Evolutionary conservation across 2,329 filamentous ascomycete genomes (phyloP).

Genomic region (Colletotrichum somersetense): DNA sequence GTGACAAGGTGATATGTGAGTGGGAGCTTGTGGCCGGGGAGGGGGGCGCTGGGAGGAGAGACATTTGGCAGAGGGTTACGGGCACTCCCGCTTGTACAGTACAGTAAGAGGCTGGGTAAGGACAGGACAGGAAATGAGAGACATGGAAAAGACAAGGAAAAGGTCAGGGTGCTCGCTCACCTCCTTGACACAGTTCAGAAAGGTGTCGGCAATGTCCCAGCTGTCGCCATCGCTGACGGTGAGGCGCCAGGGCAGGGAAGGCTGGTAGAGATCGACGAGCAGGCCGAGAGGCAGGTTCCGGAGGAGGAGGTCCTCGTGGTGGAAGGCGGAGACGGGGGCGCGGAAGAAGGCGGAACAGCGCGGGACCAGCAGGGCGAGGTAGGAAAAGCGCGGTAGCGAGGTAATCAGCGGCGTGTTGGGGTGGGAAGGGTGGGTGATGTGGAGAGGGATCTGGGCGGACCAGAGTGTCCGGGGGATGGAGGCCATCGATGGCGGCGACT

Average conservation of each 20-base stretch:
- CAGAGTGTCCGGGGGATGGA: conserved; percentile 64
- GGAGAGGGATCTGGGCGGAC: conserved; percentile 65
- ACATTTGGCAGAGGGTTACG: background rate
- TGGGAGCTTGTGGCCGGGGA: background rate
- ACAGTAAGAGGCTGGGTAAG: too few species aligned
- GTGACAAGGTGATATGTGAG: background rate
- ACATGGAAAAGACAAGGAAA: too few species aligned
- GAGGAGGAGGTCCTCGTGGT: conserved; percentile 67
- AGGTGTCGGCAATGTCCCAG: conserved; percentile 73
- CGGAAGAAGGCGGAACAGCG: conserved; percentile 67
- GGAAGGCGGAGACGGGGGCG: conserved; percentile 68
- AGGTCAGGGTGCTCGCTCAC: conserved; percentile 50
- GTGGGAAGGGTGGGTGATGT: conserved; percentile 64
- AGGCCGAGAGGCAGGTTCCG: conserved; percentile 67
- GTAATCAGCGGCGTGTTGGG: conserved; percentile 65
- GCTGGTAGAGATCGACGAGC: conserved; percentile 69
- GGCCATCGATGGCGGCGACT: conserved; percentile 21
- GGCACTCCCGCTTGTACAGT: background rate
- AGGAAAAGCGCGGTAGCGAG: conserved; percentile 69
- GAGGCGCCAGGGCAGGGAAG: conserved; percentile 66
- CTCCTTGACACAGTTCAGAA: conserved; percentile 75
- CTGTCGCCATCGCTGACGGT: conserved; percentile 66
- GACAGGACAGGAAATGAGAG: too few species aligned
- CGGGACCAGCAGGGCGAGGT: conserved; percentile 69
- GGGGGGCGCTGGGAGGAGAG: background rate